Percentiles rank a stretch among this genome's conserved stretches.
These are phyloP conservation scores for Candida argentea DNA, from an alignment of 805 yeast species.

Conservation along the genomic window DNA sequence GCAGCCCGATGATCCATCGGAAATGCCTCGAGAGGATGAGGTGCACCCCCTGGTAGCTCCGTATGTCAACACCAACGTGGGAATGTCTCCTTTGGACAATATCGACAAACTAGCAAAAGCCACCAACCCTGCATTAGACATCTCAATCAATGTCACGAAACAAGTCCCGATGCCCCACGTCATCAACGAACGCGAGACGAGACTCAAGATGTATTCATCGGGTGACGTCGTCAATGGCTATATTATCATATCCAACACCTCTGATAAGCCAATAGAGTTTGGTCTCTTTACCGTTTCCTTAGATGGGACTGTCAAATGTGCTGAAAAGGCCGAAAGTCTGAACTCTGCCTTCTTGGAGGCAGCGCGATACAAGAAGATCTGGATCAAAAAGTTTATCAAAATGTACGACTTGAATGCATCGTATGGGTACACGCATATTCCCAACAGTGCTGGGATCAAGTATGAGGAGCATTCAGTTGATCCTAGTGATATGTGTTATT, in stretches of 20 bases:
- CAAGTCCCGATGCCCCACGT: constrained; percentile 36
- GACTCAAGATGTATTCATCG: constrained; percentile 31
- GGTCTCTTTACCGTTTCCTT: constrained; percentile 28
- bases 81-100: constrained; percentile 41
- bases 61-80: constrained; percentile 14
- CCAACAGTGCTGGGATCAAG: constrained; percentile 41
- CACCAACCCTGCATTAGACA: constrained; percentile 32
- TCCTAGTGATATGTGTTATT: constrained; percentile 30
- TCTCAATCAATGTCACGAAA: constrained; percentile 45
- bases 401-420: constrained; percentile 57
- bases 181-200: constrained; percentile 32
- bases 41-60: too few relatives aligned
- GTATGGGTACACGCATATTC: constrained; percentile 37
- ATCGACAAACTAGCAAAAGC: constrained; percentile 39
- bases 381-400: constrained; percentile 42
- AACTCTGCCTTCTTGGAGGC: constrained; percentile 6
- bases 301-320: constrained; percentile 26
- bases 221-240: constrained; percentile 35
- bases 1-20: constrained; percentile 2
- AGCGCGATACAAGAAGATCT: constrained; percentile 17
- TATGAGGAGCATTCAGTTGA: constrained; percentile 36
- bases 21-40: constrained; percentile 3
- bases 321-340: constrained; percentile 14
- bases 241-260: constrained; percentile 38
- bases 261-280: constrained; percentile 33